Base-by-base conservation (phyloP, 192 early-diverging fungal species). In the Funneliformis mosseae region DNA sequence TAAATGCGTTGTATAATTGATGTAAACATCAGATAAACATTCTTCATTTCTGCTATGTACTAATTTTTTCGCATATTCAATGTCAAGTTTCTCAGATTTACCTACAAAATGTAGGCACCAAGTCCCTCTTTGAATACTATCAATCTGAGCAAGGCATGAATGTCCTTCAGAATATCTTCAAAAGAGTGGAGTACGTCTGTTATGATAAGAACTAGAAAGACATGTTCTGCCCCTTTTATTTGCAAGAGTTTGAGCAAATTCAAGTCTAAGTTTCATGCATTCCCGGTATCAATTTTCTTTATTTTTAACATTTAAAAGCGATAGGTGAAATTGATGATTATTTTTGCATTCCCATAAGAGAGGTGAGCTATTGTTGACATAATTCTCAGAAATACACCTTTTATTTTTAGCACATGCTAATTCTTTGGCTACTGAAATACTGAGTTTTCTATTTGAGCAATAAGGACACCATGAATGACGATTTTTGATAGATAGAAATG, bases 321-420 rank as follows among this genome's bases (percentile, higher is more conserved):
- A 74, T 6, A 25, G 21, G 11, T 11, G 43, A 74, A 74, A 74
- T 74, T 74, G 42, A 74, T 74, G 72, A 3, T 11, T 25, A 74
- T 74, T 74, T 74, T 74, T 11, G 27, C 45, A 74, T 48, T 74
- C 72, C 45, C 45, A 74, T 48, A 74, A 74, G 6, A 55, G 72
- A 48, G 72, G 72, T 74, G 14, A 74, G 14, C 11, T 74, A 74
- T 48, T 74, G 55, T 55, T 74, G 48, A 74, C 23, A 48, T 74
- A 74, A 10, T 74, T 74, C 27, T 50, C 11, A 27, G 33, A 70
- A 69, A 69, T 28, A 69, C 67, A 69, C 28, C 28, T 41, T 69
- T 25, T 2, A 25, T 69, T 69, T 69, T 28, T 70, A 43, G 33
- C 28, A 38, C 38, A 38, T 70, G 68, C 68, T 28, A 70, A 10